Evolutionary conservation across 768 basidiomycete genomes (phyloP), one percentile per base, ranked within the genome.

Genomic region (Daedalea quercina): DNA sequence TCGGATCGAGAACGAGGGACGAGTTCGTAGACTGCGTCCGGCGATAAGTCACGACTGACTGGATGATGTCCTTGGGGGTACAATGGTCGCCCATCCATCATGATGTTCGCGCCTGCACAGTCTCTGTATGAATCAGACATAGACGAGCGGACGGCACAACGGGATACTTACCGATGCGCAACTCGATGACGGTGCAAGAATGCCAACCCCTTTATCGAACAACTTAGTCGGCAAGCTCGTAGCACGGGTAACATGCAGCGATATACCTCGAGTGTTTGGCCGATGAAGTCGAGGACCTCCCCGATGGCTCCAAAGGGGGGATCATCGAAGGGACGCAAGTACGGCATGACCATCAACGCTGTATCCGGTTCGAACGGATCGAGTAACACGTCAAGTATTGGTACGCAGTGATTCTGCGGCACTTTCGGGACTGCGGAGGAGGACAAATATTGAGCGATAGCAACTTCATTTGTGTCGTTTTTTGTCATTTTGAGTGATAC

Each of bases 1-100:
- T 46, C 23, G 9, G 41, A 24, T 19, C 59, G 46, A 1, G 56
- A 50, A 1, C 31, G 19, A 0, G 28, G 33, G 3, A 20, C 26
- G 2, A 49, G 40, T 6, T 15, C n/a, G 9, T 20, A 12, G 8
- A 26, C 24, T 28, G 15, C 48, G 45, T 56, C 51, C 6, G 50
- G 31, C 3, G 37, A 42, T 22, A 2, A 15, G 0, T n/a, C 33
- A 9, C 11, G n/a, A 17, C 2, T 24, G 3, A 58, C 40, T 7
- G 63, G 61, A 47, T 64, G 65, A 33, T 55, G 62, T 1, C 62
- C 64, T 4, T 52, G 31, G 8, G 64, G 64, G 43, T 49, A 63
- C 26, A 65, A 11, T 0, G 49, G 17, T 15, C 34, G 41, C 9
- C 55, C 57, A 40, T 63, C 59, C 59, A 65, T 58, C 57, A 62